Evolutionary conservation across 2,329 filamentous ascomycete genomes (phyloP).

Genomic region (Arthrobotrys sinensis): DNA sequence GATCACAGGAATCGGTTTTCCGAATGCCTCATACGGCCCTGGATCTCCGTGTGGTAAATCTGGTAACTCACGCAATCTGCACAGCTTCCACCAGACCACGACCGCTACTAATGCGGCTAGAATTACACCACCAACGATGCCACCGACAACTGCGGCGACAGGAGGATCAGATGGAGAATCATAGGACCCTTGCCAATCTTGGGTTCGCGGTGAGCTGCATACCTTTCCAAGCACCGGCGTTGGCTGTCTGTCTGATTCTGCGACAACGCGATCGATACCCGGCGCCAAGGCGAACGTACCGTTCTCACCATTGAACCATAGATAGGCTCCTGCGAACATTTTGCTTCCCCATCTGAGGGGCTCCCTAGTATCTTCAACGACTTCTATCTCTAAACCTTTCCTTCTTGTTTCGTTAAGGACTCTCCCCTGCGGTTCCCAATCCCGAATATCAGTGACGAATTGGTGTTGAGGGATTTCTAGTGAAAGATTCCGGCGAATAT

Average conservation of each 20-base stretch:
- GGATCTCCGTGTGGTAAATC: not conserved
- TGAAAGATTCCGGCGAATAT: not conserved
- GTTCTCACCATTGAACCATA: not conserved
- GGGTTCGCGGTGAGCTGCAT: no score
- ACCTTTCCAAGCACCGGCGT: not conserved
- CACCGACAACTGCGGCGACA: not conserved
- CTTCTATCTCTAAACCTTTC: not conserved
- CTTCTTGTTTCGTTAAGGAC: not conserved
- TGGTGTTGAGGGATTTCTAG: not conserved
- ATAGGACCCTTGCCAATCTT: no score
- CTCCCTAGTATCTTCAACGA: not conserved
- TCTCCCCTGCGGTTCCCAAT: not conserved
- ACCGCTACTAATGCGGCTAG: not conserved
- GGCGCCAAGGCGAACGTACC: constrained; percentile 1
- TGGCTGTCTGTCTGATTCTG: not conserved
- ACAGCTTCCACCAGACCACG: not conserved
- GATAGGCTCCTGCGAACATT: not conserved
- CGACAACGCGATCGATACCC: constrained; percentile 3
- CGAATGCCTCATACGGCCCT: not conserved
- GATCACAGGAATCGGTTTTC: not conserved
- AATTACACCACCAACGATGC: not conserved
- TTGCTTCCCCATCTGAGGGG: not conserved
- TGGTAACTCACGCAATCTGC: not conserved
- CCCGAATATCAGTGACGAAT: not conserved
- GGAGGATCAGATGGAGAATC: no score